Percentiles rank a stretch among this genome's conserved stretches.
Evolutionary conservation across 106 monocot species (phyloP).

Genomic region (Cymbidium sinense): DNA sequence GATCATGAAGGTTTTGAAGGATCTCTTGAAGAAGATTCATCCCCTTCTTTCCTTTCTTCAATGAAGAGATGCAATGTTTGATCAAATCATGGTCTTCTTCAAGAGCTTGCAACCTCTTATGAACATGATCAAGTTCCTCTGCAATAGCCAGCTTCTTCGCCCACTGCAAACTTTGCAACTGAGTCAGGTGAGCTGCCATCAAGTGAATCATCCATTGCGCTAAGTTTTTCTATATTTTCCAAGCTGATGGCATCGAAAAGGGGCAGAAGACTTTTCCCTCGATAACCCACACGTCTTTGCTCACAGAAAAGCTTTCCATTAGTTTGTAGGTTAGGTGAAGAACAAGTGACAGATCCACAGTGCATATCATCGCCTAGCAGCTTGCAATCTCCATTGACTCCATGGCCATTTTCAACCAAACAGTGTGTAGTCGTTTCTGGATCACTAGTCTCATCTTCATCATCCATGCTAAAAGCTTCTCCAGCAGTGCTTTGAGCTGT

Average conservation of each 20-base stretch:
- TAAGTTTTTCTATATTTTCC: constrained; percentile 33
- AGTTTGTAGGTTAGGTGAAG: constrained; percentile 12
- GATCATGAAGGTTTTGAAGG: constrained; percentile 71
- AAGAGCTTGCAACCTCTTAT: constrained; percentile 73
- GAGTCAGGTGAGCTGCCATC: constrained; percentile 13
- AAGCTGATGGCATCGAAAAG: constrained; percentile 53
- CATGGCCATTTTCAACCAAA: constrained; percentile 34
- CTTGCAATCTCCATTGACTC: constrained; percentile 21
- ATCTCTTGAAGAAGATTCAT: constrained; percentile 73
- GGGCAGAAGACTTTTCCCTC: constrained; percentile 66
- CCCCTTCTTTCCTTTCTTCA: constrained; percentile 73
- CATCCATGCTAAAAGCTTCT: constrained; percentile 58
- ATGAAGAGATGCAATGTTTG: constrained; percentile 55
- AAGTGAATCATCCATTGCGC: constrained; percentile 13
- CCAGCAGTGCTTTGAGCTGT: constrained; percentile 63
- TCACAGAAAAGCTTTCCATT: constrained; percentile 23
- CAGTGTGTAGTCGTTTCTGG: constrained; percentile 3
- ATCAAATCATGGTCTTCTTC: constrained; percentile 79
- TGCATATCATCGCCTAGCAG: constrained; percentile 12
- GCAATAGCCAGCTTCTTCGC: constrained; percentile 35
- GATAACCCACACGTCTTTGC: constrained; percentile 9
- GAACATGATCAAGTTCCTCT: constrained; percentile 51
- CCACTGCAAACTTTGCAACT: constrained; percentile 17
- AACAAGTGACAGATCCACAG: constrained; percentile 17
- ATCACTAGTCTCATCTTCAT: constrained; percentile 8